Conservation (phyloP, 2,329 filamentous ascomycete species). For the Malbranchea zuffiana region DNA sequence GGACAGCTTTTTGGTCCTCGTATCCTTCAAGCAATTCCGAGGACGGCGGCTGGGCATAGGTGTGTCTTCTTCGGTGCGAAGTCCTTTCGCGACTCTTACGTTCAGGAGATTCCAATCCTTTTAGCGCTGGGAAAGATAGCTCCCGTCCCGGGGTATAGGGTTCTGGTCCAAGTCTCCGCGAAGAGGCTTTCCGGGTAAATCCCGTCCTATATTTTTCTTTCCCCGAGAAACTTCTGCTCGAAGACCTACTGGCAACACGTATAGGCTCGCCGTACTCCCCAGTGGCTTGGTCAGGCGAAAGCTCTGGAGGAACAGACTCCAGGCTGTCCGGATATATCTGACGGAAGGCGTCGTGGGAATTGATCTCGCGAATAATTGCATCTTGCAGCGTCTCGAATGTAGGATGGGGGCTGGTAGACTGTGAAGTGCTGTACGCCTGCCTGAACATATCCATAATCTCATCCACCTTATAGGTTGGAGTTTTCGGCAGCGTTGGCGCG, state of each 20-base stretch:
- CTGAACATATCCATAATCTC: conserved; percentile 35
- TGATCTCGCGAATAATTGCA: conserved; percentile 35
- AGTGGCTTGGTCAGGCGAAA: conserved; percentile 4
- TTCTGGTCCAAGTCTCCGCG: conserved; percentile 20
- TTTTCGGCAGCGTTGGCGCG: conserved; percentile 17
- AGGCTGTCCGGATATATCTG: conserved; percentile 11
- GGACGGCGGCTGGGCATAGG: conserved; percentile 31
- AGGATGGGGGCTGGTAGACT: conserved; percentile 23
- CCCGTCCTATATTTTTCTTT: conserved; percentile 26
- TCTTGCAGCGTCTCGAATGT: conserved; percentile 35
- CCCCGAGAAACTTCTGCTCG: conserved; percentile 20
- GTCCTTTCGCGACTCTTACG: too few relatives aligned
- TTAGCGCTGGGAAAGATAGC: conserved; percentile 16
- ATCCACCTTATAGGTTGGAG: conserved; percentile 25
- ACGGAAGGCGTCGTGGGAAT: conserved; percentile 35
- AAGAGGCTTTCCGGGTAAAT: conserved; percentile 24
- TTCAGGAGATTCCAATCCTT: conserved; percentile 10
- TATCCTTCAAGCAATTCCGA: neutral
- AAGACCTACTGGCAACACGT: conserved; percentile 10
- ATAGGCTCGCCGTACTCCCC: conserved; percentile 2
- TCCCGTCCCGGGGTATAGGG: conserved; percentile 17
- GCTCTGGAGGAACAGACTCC: conserved; percentile 1
- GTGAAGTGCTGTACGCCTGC: conserved; percentile 27
- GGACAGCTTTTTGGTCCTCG: conserved; percentile 3
- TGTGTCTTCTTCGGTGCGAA: conserved; percentile 30